A percentile compares a stretch with the other conserved stretches of the same genome.
These are phyloP conservation scores for Epichloe festucae DNA, from an alignment of 2,329 filamentous ascomycete species.

Conservation along the genomic window DNA sequence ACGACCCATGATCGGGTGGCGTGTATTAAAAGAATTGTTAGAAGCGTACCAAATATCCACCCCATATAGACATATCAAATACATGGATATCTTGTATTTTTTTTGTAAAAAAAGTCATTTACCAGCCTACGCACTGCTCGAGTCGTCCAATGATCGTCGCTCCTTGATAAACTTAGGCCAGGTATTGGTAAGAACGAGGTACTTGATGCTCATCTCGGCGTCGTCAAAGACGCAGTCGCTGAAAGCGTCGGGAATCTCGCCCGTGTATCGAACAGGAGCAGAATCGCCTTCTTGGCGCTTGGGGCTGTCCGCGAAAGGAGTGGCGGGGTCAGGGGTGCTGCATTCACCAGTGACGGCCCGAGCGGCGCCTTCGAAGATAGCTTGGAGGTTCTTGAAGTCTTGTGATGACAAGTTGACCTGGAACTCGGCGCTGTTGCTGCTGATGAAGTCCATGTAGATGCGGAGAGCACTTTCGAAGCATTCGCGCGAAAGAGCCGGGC, in stretches of 20 bases:
- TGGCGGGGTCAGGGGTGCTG: constrained; percentile 26
- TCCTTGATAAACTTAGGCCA: constrained; percentile 49
- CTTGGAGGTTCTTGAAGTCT: constrained; percentile 40
- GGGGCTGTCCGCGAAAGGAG: constrained; percentile 27
- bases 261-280: constrained; percentile 22
- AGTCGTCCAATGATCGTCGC: constrained; percentile 19
- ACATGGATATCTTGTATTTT: background rate
- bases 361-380: constrained; percentile 42
- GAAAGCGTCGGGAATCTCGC: constrained; percentile 39
- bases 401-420: constrained; percentile 51
- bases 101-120: background rate
- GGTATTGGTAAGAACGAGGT: constrained; percentile 56
- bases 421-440: constrained; percentile 48
- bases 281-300: constrained; percentile 11
- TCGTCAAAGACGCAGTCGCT: constrained; percentile 43
- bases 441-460: constrained; percentile 51
- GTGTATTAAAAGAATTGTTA: background rate
- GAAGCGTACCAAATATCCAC: background rate
- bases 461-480: constrained; percentile 44
- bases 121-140: constrained; percentile 6
- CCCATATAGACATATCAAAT: background rate
- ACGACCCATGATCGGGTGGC: background rate
- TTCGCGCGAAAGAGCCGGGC: constrained; percentile 27
- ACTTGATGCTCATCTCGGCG: constrained; percentile 49
- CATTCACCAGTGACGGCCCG: constrained; percentile 29